Percentiles rank a stretch among this genome's conserved stretches.
phyloP scores from a whole-genome alignment of 108 stramenopile species.

The Licmophora abbreviata region DNA sequence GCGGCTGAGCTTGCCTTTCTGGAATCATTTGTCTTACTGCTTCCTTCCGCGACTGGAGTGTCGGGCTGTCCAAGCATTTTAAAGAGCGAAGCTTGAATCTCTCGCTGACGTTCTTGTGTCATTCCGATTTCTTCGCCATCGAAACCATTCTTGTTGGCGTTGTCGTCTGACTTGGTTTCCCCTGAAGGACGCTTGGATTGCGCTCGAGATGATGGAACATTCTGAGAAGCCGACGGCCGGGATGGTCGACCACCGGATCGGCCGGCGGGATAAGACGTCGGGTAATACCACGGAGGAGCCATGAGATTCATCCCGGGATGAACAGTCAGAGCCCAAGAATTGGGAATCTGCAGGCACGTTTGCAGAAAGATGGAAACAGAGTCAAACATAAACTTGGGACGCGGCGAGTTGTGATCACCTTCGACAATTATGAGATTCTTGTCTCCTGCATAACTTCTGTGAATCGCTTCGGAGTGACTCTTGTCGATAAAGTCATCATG shows the following conservation, averaged over 20 bases:
- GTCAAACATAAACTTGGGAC: slow-evolving; percentile 96
- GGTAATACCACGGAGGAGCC: slow-evolving; percentile 78
- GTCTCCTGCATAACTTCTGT: slow-evolving; percentile 93
- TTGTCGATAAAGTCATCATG: slow-evolving; percentile 93
- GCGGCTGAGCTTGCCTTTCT: no score
- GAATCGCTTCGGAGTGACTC: slow-evolving; percentile 72
- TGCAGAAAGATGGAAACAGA: slow-evolving; percentile 90
- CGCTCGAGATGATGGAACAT: background rate
- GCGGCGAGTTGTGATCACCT: slow-evolving; percentile 93
- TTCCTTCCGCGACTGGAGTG: no score
- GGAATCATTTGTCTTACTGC: no score
- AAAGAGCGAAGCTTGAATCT: slow-evolving; percentile 81
- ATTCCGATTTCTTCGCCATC: slow-evolving; percentile 74
- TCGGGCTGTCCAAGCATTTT: slow-evolving; percentile 81
- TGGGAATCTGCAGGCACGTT: slow-evolving; percentile 77
- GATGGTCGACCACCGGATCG: no score
- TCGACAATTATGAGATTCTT: slow-evolving; percentile 94
- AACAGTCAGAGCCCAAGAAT: slow-evolving; percentile 63
- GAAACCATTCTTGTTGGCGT: slow-evolving; percentile 23
- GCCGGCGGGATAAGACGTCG: slow-evolving; percentile 6
- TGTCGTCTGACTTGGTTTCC: slow-evolving; percentile 8
- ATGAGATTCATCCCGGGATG: slow-evolving; percentile 79
- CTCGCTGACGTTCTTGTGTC: slow-evolving; percentile 76
- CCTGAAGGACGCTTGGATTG: slow-evolving; percentile 14
- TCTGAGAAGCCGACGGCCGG: no score